These are phyloP conservation scores for Exophiala bonariae DNA, from an alignment of 2,329 filamentous ascomycete genomes.

Conservation along the genomic window DNA sequence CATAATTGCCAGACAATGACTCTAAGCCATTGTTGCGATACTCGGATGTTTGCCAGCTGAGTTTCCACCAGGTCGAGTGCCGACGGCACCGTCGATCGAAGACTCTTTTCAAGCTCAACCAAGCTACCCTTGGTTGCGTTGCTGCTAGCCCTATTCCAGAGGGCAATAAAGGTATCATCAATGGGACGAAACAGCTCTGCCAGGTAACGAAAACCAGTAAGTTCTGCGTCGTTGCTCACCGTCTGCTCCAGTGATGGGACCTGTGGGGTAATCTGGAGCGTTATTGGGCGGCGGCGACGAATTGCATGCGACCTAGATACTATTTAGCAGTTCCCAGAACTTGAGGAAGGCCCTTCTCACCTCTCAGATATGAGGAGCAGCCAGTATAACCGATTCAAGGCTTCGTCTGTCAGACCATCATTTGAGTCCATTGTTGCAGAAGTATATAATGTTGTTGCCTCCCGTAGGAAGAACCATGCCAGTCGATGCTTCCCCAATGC, in stretches of 20 bases:
- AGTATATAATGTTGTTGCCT: conserved; percentile 66
- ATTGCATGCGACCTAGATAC: conserved; percentile 62
- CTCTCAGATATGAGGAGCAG: conserved; percentile 52
- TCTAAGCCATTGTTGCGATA: conserved; percentile 68
- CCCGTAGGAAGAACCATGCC: conserved; percentile 76
- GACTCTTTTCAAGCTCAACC: conserved; percentile 59
- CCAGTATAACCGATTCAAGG: conserved; percentile 69
- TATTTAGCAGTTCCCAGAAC: neutral
- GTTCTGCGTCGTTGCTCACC: conserved; percentile 52
- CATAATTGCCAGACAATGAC: conserved; percentile 72
- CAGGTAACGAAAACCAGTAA: conserved; percentile 59
- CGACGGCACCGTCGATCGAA: conserved; percentile 2
- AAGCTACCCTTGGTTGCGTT: conserved; percentile 60
- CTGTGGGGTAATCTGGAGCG: conserved; percentile 63
- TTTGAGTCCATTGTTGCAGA: conserved; percentile 43
- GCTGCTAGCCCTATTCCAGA: conserved; percentile 65
- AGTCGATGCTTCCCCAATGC: conserved; percentile 71
- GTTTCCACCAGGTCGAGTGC: conserved; percentile 7
- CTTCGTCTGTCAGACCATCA: conserved; percentile 60
- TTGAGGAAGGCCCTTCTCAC: neutral
- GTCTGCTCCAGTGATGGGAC: conserved; percentile 60
- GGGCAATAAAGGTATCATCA: conserved; percentile 61
- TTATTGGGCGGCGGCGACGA: conserved; percentile 64
- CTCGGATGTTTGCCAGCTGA: conserved; percentile 37
- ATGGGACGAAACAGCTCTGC: conserved; percentile 65